Percentiles rank a stretch among this genome's conserved stretches.
phyloP scores from a whole-genome alignment of 257 asterid species.

The Vinca minor region DNA sequence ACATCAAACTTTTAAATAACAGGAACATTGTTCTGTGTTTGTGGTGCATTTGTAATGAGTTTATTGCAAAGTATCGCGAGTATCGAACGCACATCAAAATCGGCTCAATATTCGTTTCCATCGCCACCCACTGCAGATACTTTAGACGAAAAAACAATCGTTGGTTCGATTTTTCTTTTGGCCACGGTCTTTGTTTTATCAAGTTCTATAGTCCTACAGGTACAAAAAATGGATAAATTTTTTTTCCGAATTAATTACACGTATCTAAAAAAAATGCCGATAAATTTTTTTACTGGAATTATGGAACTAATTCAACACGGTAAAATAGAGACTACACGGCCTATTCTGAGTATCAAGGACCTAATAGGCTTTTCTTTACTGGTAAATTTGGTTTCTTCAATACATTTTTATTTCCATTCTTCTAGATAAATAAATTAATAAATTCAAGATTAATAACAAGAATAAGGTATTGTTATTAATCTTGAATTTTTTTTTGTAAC shows the following conservation, averaged over 20 bases:
- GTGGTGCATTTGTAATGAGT: slow-evolving; percentile 72
- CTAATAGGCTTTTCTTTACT: slow-evolving; percentile 48
- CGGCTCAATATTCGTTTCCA: too few species aligned
- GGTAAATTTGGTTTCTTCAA: too few species aligned
- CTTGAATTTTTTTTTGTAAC: too few species aligned
- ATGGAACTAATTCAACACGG: slow-evolving; percentile 37
- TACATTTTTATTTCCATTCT: too few species aligned
- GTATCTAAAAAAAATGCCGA: too few species aligned
- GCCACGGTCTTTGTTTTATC: slow-evolving; percentile 67
- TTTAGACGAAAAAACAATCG: slow-evolving; percentile 37
- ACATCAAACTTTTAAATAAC: slow-evolving; percentile 67
- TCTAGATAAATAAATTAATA: too few species aligned
- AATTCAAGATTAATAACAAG: not conserved
- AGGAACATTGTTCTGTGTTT: slow-evolving; percentile 71
- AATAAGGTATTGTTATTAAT: too few species aligned
- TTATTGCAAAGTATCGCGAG: slow-evolving; percentile 48
- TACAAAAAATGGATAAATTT: not conserved
- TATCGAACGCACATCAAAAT: not conserved
- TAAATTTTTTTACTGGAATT: slow-evolving; percentile 42
- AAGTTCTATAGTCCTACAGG: slow-evolving; percentile 70
- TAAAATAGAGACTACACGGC: slow-evolving; percentile 45
- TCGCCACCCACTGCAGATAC: slow-evolving; percentile 15
- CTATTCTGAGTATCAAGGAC: slow-evolving; percentile 31
- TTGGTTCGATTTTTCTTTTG: slow-evolving; percentile 62
- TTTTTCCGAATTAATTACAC: too few species aligned